Conservation (phyloP, 495 filamentous ascomycete genomes). For the Aspergillus taichungensis region DNA sequence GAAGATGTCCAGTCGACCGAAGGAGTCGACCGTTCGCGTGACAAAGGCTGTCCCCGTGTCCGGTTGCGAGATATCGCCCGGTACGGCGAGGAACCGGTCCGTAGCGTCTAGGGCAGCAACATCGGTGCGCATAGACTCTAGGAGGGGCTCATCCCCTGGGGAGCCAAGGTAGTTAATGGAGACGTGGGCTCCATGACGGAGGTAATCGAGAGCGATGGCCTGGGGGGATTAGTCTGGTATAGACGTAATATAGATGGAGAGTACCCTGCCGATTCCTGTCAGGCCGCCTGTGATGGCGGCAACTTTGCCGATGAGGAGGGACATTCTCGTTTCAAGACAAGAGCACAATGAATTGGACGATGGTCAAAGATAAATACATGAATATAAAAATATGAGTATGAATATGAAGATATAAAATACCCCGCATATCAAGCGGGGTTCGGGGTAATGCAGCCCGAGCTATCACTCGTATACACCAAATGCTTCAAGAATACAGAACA, state of each 20-base stretch:
- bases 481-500: too few species aligned
- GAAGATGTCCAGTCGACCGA: constrained; percentile 64
- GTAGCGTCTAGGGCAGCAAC: constrained; percentile 28
- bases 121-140: constrained; percentile 41
- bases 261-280: constrained; percentile 62
- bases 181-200: constrained; percentile 61
- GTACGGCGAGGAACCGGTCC: constrained; percentile 45
- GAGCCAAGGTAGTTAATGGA: constrained; percentile 63
- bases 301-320: constrained; percentile 52
- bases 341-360: too few species aligned
- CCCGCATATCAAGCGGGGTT: too few species aligned
- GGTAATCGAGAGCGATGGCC: constrained; percentile 63
- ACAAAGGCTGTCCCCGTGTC: constrained; percentile 53
- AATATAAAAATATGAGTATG: too few species aligned
- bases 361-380: too few species aligned
- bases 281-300: constrained; percentile 70
- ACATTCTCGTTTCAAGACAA: constrained; percentile 10
- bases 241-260: too few species aligned
- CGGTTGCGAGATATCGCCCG: constrained; percentile 59
- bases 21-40: constrained; percentile 45
- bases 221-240: constrained; percentile 1
- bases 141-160: constrained; percentile 40
- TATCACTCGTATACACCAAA: too few species aligned
- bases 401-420: too few species aligned
- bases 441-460: too few species aligned